These are phyloP conservation scores for Tolypocladium album DNA, from an alignment of 2,329 filamentous ascomycete species.

Conservation along the genomic window DNA sequence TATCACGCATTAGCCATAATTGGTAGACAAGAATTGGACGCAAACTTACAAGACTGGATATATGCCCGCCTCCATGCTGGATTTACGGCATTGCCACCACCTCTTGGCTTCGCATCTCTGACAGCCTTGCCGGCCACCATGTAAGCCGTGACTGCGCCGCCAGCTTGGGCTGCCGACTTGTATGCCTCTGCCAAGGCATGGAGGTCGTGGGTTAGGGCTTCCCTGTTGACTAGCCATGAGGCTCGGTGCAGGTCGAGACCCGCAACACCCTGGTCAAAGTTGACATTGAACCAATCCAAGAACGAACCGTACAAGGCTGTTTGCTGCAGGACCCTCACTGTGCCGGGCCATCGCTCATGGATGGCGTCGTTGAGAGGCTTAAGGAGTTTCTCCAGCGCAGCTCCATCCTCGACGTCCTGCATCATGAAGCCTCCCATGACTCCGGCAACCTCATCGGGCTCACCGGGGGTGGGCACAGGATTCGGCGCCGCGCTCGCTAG, in stretches of 20 bases:
- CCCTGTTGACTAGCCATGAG: slow-evolving; percentile 31
- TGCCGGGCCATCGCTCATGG: slow-evolving; percentile 22
- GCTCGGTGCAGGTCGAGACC: slow-evolving; percentile 25
- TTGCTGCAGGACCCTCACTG: slow-evolving; percentile 8
- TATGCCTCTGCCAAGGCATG: slow-evolving; percentile 25
- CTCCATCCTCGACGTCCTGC: slow-evolving; percentile 20
- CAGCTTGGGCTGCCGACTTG: slow-evolving; percentile 18
- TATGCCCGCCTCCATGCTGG: slow-evolving; percentile 40
- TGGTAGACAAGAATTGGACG: not conserved
- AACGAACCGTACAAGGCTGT: slow-evolving; percentile 20
- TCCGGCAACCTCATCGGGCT: slow-evolving; percentile 21
- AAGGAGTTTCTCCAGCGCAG: slow-evolving; percentile 16
- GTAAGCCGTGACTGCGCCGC: slow-evolving; percentile 19
- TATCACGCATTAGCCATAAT: not conserved
- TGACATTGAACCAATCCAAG: slow-evolving; percentile 23
- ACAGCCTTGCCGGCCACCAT: slow-evolving; percentile 34
- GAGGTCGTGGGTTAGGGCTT: slow-evolving; percentile 22
- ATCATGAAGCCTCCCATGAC: slow-evolving; percentile 22
- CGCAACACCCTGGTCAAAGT: slow-evolving; percentile 23
- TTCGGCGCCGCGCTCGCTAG: slow-evolving; percentile 25
- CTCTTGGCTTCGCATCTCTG: slow-evolving; percentile 27
- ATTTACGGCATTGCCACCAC: slow-evolving; percentile 32
- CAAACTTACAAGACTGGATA: slow-evolving; percentile 27
- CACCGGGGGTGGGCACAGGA: slow-evolving; percentile 20
- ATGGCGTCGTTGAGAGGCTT: slow-evolving; percentile 25